Base-by-base conservation (phyloP, 805 yeast species). In the Teunomyces pallodes region DNA sequence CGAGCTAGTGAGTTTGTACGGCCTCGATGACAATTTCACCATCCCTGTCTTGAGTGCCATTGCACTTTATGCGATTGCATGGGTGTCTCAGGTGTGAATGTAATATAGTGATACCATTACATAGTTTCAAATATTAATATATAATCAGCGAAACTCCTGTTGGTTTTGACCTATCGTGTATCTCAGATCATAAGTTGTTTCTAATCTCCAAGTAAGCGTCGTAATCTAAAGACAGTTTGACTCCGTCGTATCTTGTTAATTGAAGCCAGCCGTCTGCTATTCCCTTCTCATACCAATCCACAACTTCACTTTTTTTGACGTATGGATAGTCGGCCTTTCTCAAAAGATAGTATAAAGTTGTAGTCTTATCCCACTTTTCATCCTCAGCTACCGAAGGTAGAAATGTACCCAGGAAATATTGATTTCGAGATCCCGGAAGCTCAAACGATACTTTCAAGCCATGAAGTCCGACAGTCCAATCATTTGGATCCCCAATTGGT, bases 21-120 rank as follows among this genome's bases (percentile, higher is more conserved):
- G 81, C 36, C 70, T 91, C 67, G 99, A 94, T 66, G 99, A 94
- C 64, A 94, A 94, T 66, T 81, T 94, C 58, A 91, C 98, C 42
- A 92, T 94, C 50, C 99, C 99, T 5, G 89, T 89, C 1, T 67
- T 92, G 38, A 85, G 96, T 16, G 85, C 96, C 5, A 60, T 77
- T 4, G 82, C 86, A 56, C 72, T 90, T 53, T 75, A 76, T 59
- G 67, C 66, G 24, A 74, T 80, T 16, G 75, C 84, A 33, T 65
- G 61, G 54, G 46, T 31, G 17, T 8, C 40, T 29, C 41, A 35
- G 14, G 31, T 43, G 29, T 32, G 38, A 20, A 42, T 31, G 38
- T 42, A 24, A 14, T 20, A 36, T 36, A 36, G 26, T 32, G 33
- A 41, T 41, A 41, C 43, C 28, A 29, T 13, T 41, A 17, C 20